Conservation (phyloP, 768 basidiomycete genomes). For the Rhodotorula paludigena region DNA sequence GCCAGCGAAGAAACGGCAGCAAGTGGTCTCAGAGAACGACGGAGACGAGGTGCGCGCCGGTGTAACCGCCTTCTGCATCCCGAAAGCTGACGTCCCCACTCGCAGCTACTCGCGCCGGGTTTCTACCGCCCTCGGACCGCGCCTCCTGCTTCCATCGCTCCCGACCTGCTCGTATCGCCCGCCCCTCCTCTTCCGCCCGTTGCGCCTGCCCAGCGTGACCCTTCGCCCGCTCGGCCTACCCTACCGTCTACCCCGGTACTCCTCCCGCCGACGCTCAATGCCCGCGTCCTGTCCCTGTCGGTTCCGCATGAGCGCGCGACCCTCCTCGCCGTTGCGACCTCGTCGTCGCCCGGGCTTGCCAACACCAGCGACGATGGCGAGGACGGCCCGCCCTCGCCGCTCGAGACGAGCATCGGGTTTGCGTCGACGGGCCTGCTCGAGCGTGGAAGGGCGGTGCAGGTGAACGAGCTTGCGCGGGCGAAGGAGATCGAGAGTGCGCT, state of each 20-base stretch:
- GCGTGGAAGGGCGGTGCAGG: neutral
- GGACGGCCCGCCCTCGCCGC: neutral
- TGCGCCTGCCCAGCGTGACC: neutral
- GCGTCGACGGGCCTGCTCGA: neutral
- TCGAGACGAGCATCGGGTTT: neutral
- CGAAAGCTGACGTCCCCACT: neutral
- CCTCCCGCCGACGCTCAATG: neutral
- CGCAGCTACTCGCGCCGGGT: neutral
- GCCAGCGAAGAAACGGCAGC: too few species aligned
- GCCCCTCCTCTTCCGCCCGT: neutral
- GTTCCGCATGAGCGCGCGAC: neutral
- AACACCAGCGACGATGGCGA: neutral
- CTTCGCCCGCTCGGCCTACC: too few species aligned
- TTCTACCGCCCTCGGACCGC: slow-evolving; percentile 31
- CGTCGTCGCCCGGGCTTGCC: too few species aligned
- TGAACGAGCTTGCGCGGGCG: neutral
- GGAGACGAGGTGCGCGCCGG: too few species aligned
- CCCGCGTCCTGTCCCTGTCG: neutral
- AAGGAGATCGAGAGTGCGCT: neutral
- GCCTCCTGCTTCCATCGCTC: slow-evolving; percentile 20
- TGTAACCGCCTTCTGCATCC: neutral
- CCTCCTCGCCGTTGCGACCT: neutral
- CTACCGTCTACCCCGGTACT: too few species aligned
- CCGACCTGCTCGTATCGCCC: neutral
- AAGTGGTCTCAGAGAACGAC: too few species aligned